Evolutionary conservation across 2,329 filamentous ascomycete species (phyloP).

Genomic region (Trichoderma sp.): DNA sequence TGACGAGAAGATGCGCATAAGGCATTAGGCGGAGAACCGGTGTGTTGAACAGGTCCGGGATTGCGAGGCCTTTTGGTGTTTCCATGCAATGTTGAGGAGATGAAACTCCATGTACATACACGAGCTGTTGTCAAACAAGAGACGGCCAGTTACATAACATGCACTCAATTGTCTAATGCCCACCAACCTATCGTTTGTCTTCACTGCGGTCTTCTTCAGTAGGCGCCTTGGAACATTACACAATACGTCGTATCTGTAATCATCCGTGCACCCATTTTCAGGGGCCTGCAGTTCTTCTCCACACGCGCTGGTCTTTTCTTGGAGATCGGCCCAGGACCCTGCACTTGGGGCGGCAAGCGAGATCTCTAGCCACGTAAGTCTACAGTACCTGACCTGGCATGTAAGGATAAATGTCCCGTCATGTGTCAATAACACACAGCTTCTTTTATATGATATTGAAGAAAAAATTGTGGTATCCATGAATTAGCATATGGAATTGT

Average conservation of each 20-base stretch:
- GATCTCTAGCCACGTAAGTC: conserved; percentile 5
- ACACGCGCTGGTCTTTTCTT: background rate
- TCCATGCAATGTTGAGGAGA: background rate
- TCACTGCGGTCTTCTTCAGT: too few relatives aligned
- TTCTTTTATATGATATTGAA: too few relatives aligned
- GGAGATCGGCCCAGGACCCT: conserved; percentile 6
- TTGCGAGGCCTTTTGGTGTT: background rate
- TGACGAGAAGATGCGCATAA: background rate
- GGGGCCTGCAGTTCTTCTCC: background rate
- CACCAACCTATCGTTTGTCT: too few relatives aligned
- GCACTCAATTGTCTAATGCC: too few relatives aligned
- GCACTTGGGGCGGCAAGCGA: conserved; percentile 8
- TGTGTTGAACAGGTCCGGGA: background rate
- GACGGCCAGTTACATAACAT: too few relatives aligned
- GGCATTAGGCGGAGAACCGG: background rate
- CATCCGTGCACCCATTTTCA: background rate
- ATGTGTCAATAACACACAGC: background rate
- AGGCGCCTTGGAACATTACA: too few relatives aligned
- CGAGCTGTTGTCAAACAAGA: too few relatives aligned
- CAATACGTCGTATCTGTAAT: too few relatives aligned
- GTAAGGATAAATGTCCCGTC: background rate
- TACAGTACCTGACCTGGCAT: background rate
- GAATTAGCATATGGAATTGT: too few relatives aligned
- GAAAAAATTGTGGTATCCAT: too few relatives aligned
- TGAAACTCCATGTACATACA: too few relatives aligned